These are phyloP conservation scores for Cardamine chenopodiifolia DNA, from an alignment of 345 rosid species.

Conservation along the genomic window DNA sequence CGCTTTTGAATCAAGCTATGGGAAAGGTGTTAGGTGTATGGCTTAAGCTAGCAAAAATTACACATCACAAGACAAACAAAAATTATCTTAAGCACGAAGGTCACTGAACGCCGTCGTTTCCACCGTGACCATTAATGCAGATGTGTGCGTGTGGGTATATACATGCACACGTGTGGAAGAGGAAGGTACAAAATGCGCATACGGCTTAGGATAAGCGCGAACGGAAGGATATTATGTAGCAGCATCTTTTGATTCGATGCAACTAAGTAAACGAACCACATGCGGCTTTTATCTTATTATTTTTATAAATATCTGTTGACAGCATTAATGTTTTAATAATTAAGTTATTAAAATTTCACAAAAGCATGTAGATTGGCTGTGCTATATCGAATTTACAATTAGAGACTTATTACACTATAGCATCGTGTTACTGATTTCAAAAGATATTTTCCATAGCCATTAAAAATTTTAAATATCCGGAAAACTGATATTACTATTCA, in stretches of 20 bases:
- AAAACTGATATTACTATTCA: too few species aligned
- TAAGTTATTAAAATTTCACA: not conserved
- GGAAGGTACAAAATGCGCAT: conserved; percentile 35
- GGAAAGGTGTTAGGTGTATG: conserved; percentile 18
- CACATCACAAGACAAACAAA: conserved; percentile 1
- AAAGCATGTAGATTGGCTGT: not conserved
- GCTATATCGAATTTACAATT: not conserved
- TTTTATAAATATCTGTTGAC: not conserved
- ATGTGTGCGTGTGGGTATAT: conserved; percentile 16
- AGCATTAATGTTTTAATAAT: not conserved
- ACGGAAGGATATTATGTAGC: conserved; percentile 17
- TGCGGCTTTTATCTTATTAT: not conserved
- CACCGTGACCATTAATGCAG: not conserved
- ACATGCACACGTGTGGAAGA: conserved; percentile 29
- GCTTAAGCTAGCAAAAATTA: conserved; percentile 20
- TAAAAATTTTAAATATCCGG: too few species aligned
- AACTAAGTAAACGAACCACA: conserved; percentile 35
- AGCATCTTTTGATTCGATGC: conserved; percentile 23
- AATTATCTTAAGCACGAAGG: conserved; percentile 34
- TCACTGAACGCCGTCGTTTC: conserved; percentile 25
- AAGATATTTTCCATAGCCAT: not conserved
- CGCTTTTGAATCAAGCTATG: conserved; percentile 31
- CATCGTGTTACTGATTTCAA: not conserved
- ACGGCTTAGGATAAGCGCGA: conserved; percentile 36
- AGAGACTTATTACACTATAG: too few species aligned